Evolutionary conservation across 2,329 filamentous ascomycete species (phyloP), one percentile per base, ranked within the genome.

Genomic region (Chaetoscypha palmicola): DNA sequence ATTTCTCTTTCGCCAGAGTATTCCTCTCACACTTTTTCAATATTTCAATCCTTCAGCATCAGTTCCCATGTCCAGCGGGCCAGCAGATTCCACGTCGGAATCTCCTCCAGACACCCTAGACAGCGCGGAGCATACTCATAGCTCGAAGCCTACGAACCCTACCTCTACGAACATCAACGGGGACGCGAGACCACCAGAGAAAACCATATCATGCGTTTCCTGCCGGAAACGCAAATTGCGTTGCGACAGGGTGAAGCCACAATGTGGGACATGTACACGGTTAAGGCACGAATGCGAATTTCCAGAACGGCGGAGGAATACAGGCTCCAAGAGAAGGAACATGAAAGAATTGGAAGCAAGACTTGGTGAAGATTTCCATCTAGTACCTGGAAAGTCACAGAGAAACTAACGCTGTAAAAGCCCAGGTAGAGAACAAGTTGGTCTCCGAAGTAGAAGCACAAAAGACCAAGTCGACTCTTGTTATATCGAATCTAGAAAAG

Each of bases 301-400:
- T 64, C 90, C 94, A 49, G 87, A 94, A 66, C 85, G 89, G 44
- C 76, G 89, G 59, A 82, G 87, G 66, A 95, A 94, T 68, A 86
- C 87, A 43, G 85, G 87, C 3, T 83, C 86, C 16, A 95, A 94
- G 69, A 74, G 89, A 58, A 81, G 86, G 53, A 95, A 95, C 64
- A 90, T 95, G 49, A 92, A 86, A 68, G 83, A 92, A 61, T 70
- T 96, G 45, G 91, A 96, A 64, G 87, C 87, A 52, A 77, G 91
- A 59, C 69, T 96, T 61, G 85, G 86, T 92, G 77, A 53, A 70
- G 20, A 40, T 14, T 33, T 43, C 35, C n/a, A 28, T n/a, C 36
- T 10, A 12, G n/a, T 10, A n/a, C 24, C 21, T 12, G 4, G 21
- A 31, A 16, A 12, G 9, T 11, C 42, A 32, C 7, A 37, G 5